These are phyloP conservation scores for Balakata baccata DNA, from an alignment of 345 rosid species.

Conservation along the genomic window DNA sequence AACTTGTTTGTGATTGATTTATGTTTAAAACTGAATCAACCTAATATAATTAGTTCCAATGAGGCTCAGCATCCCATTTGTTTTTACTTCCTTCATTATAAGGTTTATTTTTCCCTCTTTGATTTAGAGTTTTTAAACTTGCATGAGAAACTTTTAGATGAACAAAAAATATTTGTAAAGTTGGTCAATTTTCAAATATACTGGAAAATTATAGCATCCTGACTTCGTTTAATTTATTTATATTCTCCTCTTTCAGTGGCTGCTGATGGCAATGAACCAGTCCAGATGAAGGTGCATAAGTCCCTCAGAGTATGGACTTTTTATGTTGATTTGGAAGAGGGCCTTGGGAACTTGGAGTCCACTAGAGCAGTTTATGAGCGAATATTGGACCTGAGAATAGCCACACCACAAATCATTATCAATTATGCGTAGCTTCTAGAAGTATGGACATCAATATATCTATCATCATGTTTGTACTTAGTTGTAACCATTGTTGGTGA, in stretches of 20 bases:
- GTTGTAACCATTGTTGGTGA: neutral
- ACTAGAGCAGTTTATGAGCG: conserved; percentile 91
- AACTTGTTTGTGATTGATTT: neutral
- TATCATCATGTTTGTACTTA: conserved; percentile 1
- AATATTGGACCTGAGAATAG: conserved; percentile 86
- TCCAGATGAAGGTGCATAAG: conserved; percentile 87
- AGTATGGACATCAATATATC: conserved; percentile 28
- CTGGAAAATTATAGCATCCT: conserved; percentile 4
- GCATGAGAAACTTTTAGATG: neutral
- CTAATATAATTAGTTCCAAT: neutral
- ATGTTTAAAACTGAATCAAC: neutral
- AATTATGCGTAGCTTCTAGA: conserved; percentile 86
- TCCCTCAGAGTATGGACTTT: conserved; percentile 91
- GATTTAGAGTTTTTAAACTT: neutral
- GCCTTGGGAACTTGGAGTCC: conserved; percentile 82
- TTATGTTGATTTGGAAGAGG: conserved; percentile 93
- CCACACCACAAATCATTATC: conserved; percentile 92
- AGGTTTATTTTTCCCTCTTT: neutral
- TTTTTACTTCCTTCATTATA: neutral
- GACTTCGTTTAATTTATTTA: neutral
- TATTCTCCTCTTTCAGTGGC: conserved; percentile 49
- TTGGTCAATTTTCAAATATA: conserved; percentile 2
- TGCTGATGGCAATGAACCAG: conserved; percentile 91
- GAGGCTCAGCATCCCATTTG: neutral
- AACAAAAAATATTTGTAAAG: neutral